phyloP scores from a whole-genome alignment of 495 filamentous ascomycete species.

The Penicillium argentinense region DNA sequence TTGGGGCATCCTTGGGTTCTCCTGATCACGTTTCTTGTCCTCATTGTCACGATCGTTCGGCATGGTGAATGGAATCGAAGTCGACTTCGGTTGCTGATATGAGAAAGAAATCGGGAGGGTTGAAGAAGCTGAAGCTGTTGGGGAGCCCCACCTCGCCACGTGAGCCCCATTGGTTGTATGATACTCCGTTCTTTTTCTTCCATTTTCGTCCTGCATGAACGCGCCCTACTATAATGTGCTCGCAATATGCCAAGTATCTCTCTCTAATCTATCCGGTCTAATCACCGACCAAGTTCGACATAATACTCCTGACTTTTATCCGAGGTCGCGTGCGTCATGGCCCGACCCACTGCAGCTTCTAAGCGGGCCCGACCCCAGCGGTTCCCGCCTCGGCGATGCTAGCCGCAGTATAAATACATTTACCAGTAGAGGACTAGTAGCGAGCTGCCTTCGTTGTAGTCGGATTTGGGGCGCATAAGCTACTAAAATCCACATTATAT shows the following conservation, averaged over 20 bases:
- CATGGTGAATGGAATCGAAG: constrained; percentile 20
- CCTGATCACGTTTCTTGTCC: no score
- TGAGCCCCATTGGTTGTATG: constrained; percentile 17
- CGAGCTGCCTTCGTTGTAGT: no score
- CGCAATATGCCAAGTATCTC: no score
- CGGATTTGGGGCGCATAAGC: no score
- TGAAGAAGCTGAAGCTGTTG: constrained; percentile 25
- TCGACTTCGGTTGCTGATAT: not conserved
- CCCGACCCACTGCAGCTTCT: constrained; percentile 3
- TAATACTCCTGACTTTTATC: no score
- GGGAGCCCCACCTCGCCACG: constrained; percentile 33
- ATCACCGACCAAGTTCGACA: no score
- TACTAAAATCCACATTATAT: no score
- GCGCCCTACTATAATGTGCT: not conserved
- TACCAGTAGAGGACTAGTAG: no score
- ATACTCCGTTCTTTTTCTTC: constrained; percentile 7
- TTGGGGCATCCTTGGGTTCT: constrained; percentile 5
- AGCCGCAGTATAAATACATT: not conserved
- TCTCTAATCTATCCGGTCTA: no score
- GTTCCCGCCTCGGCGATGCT: not conserved
- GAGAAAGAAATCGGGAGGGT: constrained; percentile 2
- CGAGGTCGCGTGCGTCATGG: constrained; percentile 4
- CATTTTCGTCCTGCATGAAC: not conserved
- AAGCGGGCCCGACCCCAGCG: not conserved
- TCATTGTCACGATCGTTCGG: constrained; percentile 25